Evolutionary conservation across 352 stramenopile species (phyloP), one percentile per base, ranked within the genome.

Genomic region (Thalassiosira mediterranea): DNA sequence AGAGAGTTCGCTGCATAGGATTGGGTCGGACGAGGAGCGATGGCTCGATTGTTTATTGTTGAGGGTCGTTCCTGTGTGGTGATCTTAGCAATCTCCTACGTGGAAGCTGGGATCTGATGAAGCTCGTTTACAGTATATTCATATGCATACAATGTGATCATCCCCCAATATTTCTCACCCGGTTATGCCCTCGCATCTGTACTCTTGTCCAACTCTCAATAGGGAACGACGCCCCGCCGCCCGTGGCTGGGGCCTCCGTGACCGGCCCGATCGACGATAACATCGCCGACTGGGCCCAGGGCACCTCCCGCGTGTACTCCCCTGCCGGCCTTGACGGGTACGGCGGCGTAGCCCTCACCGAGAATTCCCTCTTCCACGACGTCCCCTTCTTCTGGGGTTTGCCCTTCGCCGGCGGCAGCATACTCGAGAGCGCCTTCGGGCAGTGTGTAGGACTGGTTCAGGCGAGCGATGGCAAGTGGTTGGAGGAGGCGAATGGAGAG

Each of bases 371-470:
- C n/a, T 47, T 31, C 13, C 28, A n/a, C 0, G 72, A 81, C 54
- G 51, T 81, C 8, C 72, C 72, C 0, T 66, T 72, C 0, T 77
- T 72, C 44, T 81, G 60, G 51, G 52, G 60, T 3, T 32, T 66
- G 21, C 19, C 40, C n/a, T 66, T 61, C 31, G 37, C 40, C 10
- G 64, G 64, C 10, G 53, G n/a, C 3, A 46, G 40, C 11, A 48
- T 64, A 5, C 8, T 72, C 17, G 49, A 71, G 29, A 17, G 47
- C 11, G 11, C 42, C 0, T 13, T 71, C 1, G 59, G 58, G 15
- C 19, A 28, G 42, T 81, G 72, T 56, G 29, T 81, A 0, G 26
- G 51, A 19, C 61, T 77, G 8, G 52, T 70, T 0, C 38, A 63
- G 49, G 72, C 66, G 19, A 68, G 40, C 19, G 51, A 76, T 13